phyloP scores from a whole-genome alignment of 345 rosid species.

The Arabidopsis arenosa region DNA sequence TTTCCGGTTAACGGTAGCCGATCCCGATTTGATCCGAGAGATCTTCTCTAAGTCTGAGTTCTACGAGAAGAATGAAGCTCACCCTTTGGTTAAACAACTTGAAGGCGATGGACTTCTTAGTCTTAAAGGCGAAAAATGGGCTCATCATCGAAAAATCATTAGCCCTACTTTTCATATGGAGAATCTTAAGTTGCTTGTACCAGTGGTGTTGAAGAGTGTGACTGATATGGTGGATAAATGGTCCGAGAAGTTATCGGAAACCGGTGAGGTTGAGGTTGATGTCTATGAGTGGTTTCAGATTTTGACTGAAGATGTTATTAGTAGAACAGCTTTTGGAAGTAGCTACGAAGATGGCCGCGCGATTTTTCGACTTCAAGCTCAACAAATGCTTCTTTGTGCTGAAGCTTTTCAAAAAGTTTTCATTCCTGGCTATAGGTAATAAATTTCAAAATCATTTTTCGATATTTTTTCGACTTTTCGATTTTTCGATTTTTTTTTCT shows the following conservation, averaged over 20 bases:
- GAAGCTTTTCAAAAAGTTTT: conserved; percentile 70
- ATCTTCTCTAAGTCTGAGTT: conserved; percentile 72
- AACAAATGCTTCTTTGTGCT: conserved; percentile 72
- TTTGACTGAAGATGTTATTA: conserved; percentile 77
- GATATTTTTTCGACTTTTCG: not conserved
- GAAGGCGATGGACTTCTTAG: conserved; percentile 79
- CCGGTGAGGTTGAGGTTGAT: conserved; percentile 60
- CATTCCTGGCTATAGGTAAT: conserved; percentile 81
- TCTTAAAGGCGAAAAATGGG: conserved; percentile 81
- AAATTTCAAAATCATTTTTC: not conserved
- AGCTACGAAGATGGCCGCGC: conserved; percentile 82
- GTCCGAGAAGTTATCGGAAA: conserved; percentile 46
- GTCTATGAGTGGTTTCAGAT: conserved; percentile 68
- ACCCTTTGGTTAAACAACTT: conserved; percentile 60
- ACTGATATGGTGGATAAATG: conserved; percentile 60
- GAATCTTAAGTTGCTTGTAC: conserved; percentile 73
- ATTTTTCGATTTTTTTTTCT: not conserved
- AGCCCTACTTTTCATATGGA: conserved; percentile 82
- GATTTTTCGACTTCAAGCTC: conserved; percentile 69
- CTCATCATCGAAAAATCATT: conserved; percentile 70
- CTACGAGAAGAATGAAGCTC: conserved; percentile 63
- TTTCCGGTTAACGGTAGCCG: conserved; percentile 72
- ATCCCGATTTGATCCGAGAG: conserved; percentile 76
- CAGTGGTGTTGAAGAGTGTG: conserved; percentile 63
- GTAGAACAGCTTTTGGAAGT: conserved; percentile 78